These are phyloP conservation scores for Chalciporus piperatus DNA, from an alignment of 768 basidiomycete species.

Conservation along the genomic window DNA sequence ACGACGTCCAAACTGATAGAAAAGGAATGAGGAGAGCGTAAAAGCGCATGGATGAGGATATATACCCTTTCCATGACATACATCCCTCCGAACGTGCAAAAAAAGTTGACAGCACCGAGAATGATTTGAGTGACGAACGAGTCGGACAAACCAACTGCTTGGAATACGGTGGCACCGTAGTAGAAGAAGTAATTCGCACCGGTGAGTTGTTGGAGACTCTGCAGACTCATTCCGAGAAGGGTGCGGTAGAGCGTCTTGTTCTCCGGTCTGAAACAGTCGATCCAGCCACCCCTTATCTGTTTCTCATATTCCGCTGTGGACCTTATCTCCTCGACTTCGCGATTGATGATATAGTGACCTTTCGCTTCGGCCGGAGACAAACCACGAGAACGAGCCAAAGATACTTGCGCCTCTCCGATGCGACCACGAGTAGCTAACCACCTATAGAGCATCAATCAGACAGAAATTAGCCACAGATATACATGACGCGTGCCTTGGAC, in stretches of 20 bases:
- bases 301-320: slow-evolving; percentile 50
- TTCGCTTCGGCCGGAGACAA: slow-evolving; percentile 39
- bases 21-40: not conserved
- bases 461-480: not conserved
- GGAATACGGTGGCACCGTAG: slow-evolving; percentile 63
- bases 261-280: slow-evolving; percentile 58
- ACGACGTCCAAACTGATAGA: slow-evolving; percentile 58
- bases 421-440: slow-evolving; percentile 56
- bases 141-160: slow-evolving; percentile 63
- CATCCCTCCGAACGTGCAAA: slow-evolving; percentile 68
- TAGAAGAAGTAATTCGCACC: slow-evolving; percentile 73
- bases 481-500: slow-evolving; percentile 40
- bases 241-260: slow-evolving; percentile 67
- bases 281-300: slow-evolving; percentile 50
- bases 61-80: slow-evolving; percentile 66
- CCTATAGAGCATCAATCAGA: slow-evolving; percentile 22
- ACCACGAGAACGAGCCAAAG: slow-evolving; percentile 50
- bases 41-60: not conserved
- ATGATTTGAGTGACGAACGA: slow-evolving; percentile 74
- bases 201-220: slow-evolving; percentile 71
- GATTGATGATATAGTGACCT: slow-evolving; percentile 40
- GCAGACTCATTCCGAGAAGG: slow-evolving; percentile 59
- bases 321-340: slow-evolving; percentile 56
- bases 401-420: slow-evolving; percentile 45
- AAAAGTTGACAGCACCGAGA: slow-evolving; percentile 69